A percentile compares a stretch with the other conserved stretches of the same genome.
phyloP scores from a whole-genome alignment of 108 stramenopile species.

The Nitzschia palea region DNA sequence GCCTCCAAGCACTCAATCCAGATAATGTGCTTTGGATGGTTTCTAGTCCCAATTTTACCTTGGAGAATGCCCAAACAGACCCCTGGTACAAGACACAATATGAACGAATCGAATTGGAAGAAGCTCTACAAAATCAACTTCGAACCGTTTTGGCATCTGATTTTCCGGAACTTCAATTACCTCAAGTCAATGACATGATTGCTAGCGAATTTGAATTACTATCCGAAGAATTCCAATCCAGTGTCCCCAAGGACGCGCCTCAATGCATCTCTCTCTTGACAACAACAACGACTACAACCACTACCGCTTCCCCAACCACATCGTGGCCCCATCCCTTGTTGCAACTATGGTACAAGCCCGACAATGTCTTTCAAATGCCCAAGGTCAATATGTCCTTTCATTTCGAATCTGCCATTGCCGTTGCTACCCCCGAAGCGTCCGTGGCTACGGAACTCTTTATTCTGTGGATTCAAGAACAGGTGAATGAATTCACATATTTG shows the following conservation, averaged over 20 bases:
- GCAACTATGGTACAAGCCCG: constrained; percentile 74
- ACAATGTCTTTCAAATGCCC: constrained; percentile 72
- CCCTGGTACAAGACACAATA: constrained; percentile 62
- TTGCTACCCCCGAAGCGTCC: constrained; percentile 12
- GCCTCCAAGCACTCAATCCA: constrained; percentile 36
- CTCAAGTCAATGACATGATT: constrained; percentile 57
- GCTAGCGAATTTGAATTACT: constrained; percentile 52
- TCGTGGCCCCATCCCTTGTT: not conserved
- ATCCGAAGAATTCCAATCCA: constrained; percentile 31
- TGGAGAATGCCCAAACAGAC: constrained; percentile 17
- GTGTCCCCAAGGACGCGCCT: constrained; percentile 42
- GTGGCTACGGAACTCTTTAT: constrained; percentile 48
- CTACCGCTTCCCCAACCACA: constrained; percentile 13
- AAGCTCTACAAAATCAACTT: constrained; percentile 4
- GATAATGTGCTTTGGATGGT: constrained; percentile 59
- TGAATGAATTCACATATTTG: constrained; percentile 65
- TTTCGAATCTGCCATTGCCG: constrained; percentile 6
- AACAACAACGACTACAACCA: constrained; percentile 22
- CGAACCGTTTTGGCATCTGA: constrained; percentile 14
- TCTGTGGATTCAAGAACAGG: constrained; percentile 49
- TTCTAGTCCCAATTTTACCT: constrained; percentile 18
- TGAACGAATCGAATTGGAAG: constrained; percentile 16
- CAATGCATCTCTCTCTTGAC: constrained; percentile 3
- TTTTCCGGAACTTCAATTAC: constrained; percentile 32
- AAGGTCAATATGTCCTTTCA: constrained; percentile 63